Evolutionary conservation across 441 rosid genomes (phyloP).

Genomic region (Pelargonium fulgidum): DNA sequence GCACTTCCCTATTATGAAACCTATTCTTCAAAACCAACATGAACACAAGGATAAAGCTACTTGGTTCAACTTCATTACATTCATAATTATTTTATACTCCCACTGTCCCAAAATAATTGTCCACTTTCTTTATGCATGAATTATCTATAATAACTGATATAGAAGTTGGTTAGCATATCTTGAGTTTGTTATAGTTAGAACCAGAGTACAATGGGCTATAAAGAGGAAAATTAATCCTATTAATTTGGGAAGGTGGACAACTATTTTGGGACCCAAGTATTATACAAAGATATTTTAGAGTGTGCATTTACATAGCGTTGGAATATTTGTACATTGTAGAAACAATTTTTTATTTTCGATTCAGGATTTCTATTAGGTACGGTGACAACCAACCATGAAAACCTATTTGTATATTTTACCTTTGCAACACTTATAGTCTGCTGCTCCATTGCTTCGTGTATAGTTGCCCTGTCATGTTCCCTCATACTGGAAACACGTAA

Average conservation of each 20-base stretch:
- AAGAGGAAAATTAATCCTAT: too few relatives aligned
- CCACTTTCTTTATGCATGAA: too few relatives aligned
- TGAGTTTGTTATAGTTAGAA: too few relatives aligned
- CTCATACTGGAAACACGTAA: slow-evolving; percentile 53
- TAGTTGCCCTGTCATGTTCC: slow-evolving; percentile 95
- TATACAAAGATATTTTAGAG: not conserved
- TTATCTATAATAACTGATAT: too few relatives aligned
- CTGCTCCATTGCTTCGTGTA: slow-evolving; percentile 99
- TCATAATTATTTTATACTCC: not conserved
- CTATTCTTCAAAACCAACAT: not conserved
- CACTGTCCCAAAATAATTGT: too few relatives aligned
- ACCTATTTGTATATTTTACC: slow-evolving; percentile 34
- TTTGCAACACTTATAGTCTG: slow-evolving; percentile 96
- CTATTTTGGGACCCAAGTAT: not conserved
- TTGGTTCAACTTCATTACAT: not conserved
- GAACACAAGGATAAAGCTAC: not conserved
- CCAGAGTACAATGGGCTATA: too few relatives aligned
- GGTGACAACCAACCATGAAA: too few relatives aligned
- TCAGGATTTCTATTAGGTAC: not conserved
- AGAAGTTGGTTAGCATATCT: too few relatives aligned
- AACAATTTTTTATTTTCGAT: not conserved
- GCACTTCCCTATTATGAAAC: too few relatives aligned
- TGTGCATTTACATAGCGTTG: not conserved
- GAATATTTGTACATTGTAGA: not conserved
- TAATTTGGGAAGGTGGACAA: too few relatives aligned